Conservation (phyloP, 306 rosid species). For the Carpinus fangiana region DNA sequence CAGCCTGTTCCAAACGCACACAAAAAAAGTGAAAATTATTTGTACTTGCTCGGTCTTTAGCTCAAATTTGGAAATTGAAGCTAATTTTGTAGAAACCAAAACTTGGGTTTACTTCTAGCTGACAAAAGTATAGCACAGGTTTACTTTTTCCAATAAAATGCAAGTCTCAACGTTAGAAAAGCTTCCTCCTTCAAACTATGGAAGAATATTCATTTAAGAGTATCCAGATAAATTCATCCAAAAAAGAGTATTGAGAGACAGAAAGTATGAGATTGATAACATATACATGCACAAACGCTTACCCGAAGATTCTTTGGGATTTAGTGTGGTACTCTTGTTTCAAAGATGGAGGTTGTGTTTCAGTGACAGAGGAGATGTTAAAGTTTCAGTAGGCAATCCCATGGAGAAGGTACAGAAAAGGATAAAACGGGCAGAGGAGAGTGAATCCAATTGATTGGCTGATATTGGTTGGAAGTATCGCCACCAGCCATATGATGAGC, state of each 20-base stretch:
- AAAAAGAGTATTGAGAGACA: constrained; percentile 5
- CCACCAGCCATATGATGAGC: constrained; percentile 33
- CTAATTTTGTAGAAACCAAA: not conserved
- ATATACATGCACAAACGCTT: constrained; percentile 9
- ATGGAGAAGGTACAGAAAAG: constrained; percentile 18
- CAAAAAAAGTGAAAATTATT: not conserved
- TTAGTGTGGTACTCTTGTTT: not conserved
- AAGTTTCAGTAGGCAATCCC: constrained; percentile 23
- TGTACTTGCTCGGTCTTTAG: not conserved
- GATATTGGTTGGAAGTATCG: constrained; percentile 62
- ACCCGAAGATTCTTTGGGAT: constrained; percentile 32
- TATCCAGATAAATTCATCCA: not conserved
- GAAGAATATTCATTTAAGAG: constrained; percentile 8
- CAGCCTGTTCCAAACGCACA: constrained; percentile 21
- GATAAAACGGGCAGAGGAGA: constrained; percentile 29
- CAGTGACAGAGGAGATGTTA: not conserved
- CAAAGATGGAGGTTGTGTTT: constrained; percentile 16
- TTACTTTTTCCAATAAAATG: not conserved
- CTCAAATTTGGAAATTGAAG: not conserved
- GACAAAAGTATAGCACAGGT: not conserved
- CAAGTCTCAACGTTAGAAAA: not conserved
- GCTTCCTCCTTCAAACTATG: not conserved
- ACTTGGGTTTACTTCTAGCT: not conserved
- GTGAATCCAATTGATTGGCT: constrained; percentile 47
- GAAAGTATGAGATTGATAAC: constrained; percentile 4